Evolutionary conservation across 495 filamentous ascomycete species (phyloP).

Genomic region (Penicillium waksmanii): DNA sequence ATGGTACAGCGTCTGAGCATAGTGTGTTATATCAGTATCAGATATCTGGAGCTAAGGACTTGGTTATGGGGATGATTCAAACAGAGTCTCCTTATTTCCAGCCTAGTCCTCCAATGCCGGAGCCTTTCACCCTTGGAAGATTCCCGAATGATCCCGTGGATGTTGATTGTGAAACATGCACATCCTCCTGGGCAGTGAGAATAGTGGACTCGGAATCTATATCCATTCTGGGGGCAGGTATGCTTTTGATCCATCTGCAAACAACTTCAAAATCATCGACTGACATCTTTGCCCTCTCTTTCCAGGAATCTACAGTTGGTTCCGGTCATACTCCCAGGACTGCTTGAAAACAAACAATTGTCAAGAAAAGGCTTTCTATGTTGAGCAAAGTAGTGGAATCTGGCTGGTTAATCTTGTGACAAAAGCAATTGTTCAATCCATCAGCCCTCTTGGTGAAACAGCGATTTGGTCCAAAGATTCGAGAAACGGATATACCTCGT

Average conservation of each 20-base stretch:
- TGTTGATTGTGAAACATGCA: conserved; percentile 44
- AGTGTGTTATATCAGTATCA: conserved; percentile 77
- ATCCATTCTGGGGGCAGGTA: conserved; percentile 51
- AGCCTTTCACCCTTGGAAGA: conserved; percentile 2
- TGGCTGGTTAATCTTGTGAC: conserved; percentile 73
- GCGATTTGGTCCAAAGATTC: conserved; percentile 22
- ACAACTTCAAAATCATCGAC: no score
- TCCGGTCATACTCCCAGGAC: conserved; percentile 48
- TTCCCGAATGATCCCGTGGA: conserved; percentile 16
- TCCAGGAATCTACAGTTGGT: conserved; percentile 70
- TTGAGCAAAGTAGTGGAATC: conserved; percentile 49
- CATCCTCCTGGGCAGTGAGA: conserved; percentile 65
- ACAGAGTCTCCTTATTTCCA: conserved; percentile 76
- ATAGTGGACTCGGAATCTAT: conserved; percentile 60
- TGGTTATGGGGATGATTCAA: conserved; percentile 74
- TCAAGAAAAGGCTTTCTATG: conserved; percentile 34
- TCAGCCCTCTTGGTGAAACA: conserved; percentile 37
- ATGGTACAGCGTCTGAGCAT: conserved; percentile 74
- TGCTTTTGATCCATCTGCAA: no score
- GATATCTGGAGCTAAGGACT: conserved; percentile 62
- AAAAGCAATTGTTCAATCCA: conserved; percentile 73
- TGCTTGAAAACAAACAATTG: conserved; percentile 34
- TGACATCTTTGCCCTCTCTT: no score
- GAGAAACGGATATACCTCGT: conserved; percentile 12
- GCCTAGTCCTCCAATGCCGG: conserved; percentile 59